Conservation (phyloP, 768 basidiomycete genomes). For the Lentinula boryana region DNA sequence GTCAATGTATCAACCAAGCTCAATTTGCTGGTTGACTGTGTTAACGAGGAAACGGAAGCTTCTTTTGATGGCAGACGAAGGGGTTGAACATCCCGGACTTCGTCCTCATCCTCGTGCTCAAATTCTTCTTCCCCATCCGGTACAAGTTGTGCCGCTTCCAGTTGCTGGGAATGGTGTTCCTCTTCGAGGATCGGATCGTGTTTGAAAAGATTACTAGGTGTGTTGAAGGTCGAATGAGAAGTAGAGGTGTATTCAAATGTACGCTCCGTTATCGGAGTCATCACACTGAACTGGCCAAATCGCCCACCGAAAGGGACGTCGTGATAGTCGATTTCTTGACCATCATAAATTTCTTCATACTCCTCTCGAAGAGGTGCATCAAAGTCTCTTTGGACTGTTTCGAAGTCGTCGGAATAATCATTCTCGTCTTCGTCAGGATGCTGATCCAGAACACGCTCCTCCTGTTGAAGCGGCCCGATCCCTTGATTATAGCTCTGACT, state of each 20-base stretch:
- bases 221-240: constrained; percentile 36
- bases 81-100: constrained; percentile 16
- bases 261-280: constrained; percentile 97
- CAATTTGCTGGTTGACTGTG: constrained; percentile 58
- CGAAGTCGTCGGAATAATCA: constrained; percentile 14
- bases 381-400: constrained; percentile 26
- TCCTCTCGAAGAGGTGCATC: constrained; percentile 19
- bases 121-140: constrained; percentile 27
- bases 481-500: constrained; percentile 22
- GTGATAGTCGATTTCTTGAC: constrained; percentile 31
- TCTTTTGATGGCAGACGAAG: constrained; percentile 20
- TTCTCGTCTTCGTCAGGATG: constrained; percentile 25
- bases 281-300: constrained; percentile 80
- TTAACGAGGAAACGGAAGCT: constrained; percentile 29
- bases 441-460: constrained; percentile 19
- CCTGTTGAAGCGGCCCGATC: constrained; percentile 21
- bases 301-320: constrained; percentile 64
- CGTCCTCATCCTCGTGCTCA: constrained; percentile 22
- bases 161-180: constrained; percentile 16
- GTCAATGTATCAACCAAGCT: constrained; percentile 62
- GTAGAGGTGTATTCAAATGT: constrained; percentile 81
- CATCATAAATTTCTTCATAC: constrained; percentile 15
- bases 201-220: constrained; percentile 28
- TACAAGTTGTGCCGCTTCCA: constrained; percentile 22
- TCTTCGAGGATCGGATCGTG: constrained; percentile 16